phyloP scores from a whole-genome alignment of 768 basidiomycete genomes.

The Podaxis rugospora region DNA sequence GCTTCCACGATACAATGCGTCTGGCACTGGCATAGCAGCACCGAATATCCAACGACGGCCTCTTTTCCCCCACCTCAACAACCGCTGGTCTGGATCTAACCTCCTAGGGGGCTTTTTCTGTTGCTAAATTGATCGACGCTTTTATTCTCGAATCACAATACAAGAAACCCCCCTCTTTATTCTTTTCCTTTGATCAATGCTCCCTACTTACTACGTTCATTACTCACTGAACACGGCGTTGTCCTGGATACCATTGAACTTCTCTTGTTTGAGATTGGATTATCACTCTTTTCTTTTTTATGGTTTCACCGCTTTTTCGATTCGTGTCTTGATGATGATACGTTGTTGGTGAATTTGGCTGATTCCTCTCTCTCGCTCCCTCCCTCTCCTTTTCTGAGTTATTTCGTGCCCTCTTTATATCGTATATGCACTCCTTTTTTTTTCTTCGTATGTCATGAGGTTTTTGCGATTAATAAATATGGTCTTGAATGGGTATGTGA shows the following conservation, averaged over 20 bases:
- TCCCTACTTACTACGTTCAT: not conserved
- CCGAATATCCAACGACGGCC: not conserved
- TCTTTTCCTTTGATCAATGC: not conserved
- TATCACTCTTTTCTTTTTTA: slow-evolving; percentile 2
- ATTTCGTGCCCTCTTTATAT: not conserved
- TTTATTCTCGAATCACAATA: not conserved
- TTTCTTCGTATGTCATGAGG: not conserved
- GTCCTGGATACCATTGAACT: slow-evolving; percentile 5
- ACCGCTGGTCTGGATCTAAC: not conserved
- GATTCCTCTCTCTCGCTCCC: not conserved
- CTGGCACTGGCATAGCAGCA: no score
- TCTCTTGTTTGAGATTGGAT: not conserved
- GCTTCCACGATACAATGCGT: not conserved
- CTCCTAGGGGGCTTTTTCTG: not conserved
- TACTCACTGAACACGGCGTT: slow-evolving; percentile 3
- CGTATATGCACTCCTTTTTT: not conserved
- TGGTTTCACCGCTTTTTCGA: not conserved
- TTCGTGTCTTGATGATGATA: not conserved
- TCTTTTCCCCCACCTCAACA: not conserved
- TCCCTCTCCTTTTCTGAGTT: not conserved
- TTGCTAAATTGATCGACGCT: not conserved
- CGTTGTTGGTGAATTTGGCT: not conserved
- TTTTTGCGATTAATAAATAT: not conserved
- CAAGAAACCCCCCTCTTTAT: not conserved
- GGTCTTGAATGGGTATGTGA: not conserved